Base-by-base conservation (phyloP, 805 yeast species). In the Cyberlindnera bimundalis region DNA sequence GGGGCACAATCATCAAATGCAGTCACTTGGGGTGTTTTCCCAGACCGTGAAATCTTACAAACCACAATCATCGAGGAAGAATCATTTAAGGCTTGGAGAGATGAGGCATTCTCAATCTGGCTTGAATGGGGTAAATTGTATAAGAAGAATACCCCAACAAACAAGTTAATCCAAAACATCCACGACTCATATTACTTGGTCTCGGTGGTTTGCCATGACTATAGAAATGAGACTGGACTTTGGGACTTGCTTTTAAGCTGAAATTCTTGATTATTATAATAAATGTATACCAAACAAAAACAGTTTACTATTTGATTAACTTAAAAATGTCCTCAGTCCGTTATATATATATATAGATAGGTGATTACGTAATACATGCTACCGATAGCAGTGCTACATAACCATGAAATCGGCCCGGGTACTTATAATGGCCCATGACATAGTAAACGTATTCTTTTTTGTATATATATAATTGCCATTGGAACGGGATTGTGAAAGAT, bases 1-100 rank as follows among this genome's bases (percentile, higher is more conserved):
- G 68, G 70, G 1, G 59, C 67, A 1, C 70, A 65, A 16, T 59
- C 76, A 25, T 80, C 88, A 32, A 83, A 81, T 48, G 96, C 93
- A 20, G 95, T 93, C 8, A 93, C 99, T 1, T 93, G 99, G 99
- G 99, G 98, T 47, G 96, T 85, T 3, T 91, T 93, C 72, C 95
- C 95, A 7, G 82, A 82, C 61, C 78, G 89, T 48, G 96, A 88
- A 58, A 81, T 89, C 27, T 76, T 88, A 27, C 97, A 90, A 62
- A 85, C 97, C 0, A 93, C 99, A 0, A 83, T 90, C 46, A 81
- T 93, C 42, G 96, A 90, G 58, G 84, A 79, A 52, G 96, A 89
- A 53, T 87, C 97, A 2, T 91, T 93, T 68, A 76, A 77, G 51
- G 96, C 96, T 0, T 93, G 99, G 99, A 78, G 83, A 52, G 97